phyloP scores from a whole-genome alignment of 257 asterid species.

The Thymus mandschuricus region DNA sequence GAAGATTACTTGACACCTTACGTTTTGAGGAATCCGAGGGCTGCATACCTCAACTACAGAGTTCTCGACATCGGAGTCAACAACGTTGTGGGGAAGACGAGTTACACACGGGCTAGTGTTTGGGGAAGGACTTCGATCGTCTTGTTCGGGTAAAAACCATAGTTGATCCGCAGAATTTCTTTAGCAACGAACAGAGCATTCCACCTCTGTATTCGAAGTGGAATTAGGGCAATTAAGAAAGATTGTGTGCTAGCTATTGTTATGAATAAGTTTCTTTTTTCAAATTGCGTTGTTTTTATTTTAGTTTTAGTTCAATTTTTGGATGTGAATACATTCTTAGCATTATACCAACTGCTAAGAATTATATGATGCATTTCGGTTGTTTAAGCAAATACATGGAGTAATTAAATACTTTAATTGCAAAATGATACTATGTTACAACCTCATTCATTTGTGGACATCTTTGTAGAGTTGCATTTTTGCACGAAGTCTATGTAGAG shows the following conservation, averaged over 20 bases:
- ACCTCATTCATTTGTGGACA: no score
- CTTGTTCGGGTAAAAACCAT: slow-evolving; percentile 40
- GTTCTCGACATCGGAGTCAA: slow-evolving; percentile 43
- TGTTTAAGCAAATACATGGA: no score
- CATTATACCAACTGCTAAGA: no score
- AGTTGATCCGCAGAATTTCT: slow-evolving; percentile 42
- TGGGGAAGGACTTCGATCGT: slow-evolving; percentile 38
- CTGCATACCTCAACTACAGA: slow-evolving; percentile 28
- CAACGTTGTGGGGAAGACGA: slow-evolving; percentile 27
- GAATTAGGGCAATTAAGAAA: background rate
- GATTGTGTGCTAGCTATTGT: background rate
- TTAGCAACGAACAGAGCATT: slow-evolving; percentile 44
- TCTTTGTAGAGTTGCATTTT: no score
- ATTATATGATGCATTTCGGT: no score
- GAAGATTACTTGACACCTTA: slow-evolving; percentile 36
- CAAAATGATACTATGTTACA: no score
- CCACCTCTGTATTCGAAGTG: slow-evolving; percentile 22
- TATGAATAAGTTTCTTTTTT: background rate
- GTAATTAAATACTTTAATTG: no score
- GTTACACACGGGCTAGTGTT: slow-evolving; percentile 32
- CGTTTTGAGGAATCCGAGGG: slow-evolving; percentile 35
- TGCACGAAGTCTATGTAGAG: no score
- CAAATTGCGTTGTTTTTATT: no score
- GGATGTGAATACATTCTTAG: no score
- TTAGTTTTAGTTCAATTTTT: no score